Evolutionary conservation across 2,329 filamentous ascomycete species (phyloP).

Genomic region (Colletotrichum sp.): DNA sequence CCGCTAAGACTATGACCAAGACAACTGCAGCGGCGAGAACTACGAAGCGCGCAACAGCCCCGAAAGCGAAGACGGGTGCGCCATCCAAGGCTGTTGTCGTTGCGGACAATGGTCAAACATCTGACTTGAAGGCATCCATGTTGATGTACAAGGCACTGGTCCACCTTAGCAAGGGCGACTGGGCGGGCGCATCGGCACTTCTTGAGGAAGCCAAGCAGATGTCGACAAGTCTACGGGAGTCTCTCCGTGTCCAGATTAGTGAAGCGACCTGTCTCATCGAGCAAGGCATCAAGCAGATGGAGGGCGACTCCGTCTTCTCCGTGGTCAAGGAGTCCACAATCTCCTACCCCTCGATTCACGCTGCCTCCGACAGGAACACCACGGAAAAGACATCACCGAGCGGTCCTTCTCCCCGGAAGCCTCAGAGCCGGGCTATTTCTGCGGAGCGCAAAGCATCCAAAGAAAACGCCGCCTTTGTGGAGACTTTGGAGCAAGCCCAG

Average conservation of each 20-base stretch:
- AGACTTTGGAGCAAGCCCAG: constrained; percentile 68
- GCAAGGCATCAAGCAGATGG: constrained; percentile 74
- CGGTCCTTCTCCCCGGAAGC: constrained; percentile 40
- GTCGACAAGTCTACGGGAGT: constrained; percentile 42
- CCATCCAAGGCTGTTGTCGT: constrained; percentile 16
- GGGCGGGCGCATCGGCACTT: constrained; percentile 60
- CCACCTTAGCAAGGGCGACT: constrained; percentile 57
- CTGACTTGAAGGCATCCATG: constrained; percentile 42
- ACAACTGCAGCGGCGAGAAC: constrained; percentile 12
- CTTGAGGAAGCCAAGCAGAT: constrained; percentile 56
- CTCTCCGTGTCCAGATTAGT: constrained; percentile 61
- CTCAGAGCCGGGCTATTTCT: constrained; percentile 4
- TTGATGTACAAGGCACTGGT: constrained; percentile 49
- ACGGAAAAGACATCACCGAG: constrained; percentile 39
- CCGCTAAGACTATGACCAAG: not conserved
- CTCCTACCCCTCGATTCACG: constrained; percentile 75
- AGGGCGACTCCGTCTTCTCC: constrained; percentile 83
- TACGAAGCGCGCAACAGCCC: constrained; percentile 16
- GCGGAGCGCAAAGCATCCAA: constrained; percentile 31
- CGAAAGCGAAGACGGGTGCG: constrained; percentile 29
- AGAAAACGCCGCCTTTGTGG: constrained; percentile 49
- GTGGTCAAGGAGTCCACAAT: constrained; percentile 92
- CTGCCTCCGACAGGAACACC: constrained; percentile 42
- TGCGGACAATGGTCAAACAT: not conserved
- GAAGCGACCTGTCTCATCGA: constrained; percentile 72